These are phyloP conservation scores for Globisporangium nunn DNA, from an alignment of 352 stramenopile species.

Conservation along the genomic window DNA sequence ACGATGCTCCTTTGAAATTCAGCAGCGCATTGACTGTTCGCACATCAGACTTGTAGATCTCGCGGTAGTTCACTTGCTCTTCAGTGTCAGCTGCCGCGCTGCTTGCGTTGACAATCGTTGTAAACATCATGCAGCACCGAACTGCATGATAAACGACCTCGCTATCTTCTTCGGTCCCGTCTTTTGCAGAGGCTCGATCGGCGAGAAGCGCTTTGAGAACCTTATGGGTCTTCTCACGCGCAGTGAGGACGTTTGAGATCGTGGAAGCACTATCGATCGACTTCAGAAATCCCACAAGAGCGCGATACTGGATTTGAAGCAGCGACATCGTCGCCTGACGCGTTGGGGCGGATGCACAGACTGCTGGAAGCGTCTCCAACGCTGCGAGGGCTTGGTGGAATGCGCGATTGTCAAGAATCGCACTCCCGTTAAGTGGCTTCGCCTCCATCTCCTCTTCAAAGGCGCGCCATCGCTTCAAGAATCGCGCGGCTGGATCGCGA, in stretches of 20 bases:
- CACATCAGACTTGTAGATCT: conserved; percentile 40
- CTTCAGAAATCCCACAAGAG: conserved; percentile 8
- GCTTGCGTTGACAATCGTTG: conserved; percentile 40
- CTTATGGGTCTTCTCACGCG: conserved; percentile 12
- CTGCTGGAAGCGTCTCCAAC: neutral
- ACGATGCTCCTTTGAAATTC: conserved; percentile 18
- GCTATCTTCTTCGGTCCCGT: neutral
- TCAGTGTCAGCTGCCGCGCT: conserved; percentile 16
- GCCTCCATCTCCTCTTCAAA: conserved; percentile 1
- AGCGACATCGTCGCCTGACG: neutral
- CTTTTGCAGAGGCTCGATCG: conserved; percentile 1
- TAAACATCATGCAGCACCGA: conserved; percentile 57
- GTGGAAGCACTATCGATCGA: conserved; percentile 2
- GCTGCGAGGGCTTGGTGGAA: conserved; percentile 2
- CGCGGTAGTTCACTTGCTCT: conserved; percentile 27
- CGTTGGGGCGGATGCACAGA: neutral
- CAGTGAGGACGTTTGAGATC: conserved; percentile 8
- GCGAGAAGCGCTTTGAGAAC: conserved; percentile 13
- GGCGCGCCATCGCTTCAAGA: conserved; percentile 3
- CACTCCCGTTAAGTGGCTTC: neutral
- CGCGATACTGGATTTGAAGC: conserved; percentile 12
- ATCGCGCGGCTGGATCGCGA: neutral
- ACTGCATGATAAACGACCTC: conserved; percentile 50
- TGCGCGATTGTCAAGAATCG: conserved; percentile 3
- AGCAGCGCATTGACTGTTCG: conserved; percentile 35